Conservation (phyloP, 768 basidiomycete genomes). For the Vishniacozyma victoriae region DNA sequence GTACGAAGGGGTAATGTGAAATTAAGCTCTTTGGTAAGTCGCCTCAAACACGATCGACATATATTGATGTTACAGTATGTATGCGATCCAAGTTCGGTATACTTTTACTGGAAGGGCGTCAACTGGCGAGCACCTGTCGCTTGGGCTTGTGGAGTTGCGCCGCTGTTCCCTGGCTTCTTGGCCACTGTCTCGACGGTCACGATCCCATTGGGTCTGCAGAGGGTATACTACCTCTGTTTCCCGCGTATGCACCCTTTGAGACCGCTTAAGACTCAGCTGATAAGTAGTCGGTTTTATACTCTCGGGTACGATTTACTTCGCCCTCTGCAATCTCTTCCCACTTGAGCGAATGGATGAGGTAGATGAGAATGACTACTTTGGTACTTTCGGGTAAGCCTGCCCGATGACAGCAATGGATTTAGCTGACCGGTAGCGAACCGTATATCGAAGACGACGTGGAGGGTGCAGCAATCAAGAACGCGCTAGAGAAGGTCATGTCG, state of each 20-base stretch:
- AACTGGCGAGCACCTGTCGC: conserved; percentile 29
- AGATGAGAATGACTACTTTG: conserved; percentile 30
- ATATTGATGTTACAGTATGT: conserved; percentile 13
- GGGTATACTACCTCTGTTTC: conserved; percentile 16
- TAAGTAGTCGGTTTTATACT: conserved; percentile 19
- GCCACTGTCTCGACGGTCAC: conserved; percentile 11
- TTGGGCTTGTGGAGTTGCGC: conserved; percentile 25
- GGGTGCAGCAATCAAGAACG: too few relatives aligned
- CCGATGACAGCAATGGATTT: too few relatives aligned
- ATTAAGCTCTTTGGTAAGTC: conserved; percentile 9
- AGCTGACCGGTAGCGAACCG: too few relatives aligned
- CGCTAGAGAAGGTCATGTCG: too few relatives aligned
- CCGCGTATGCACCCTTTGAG: conserved; percentile 6
- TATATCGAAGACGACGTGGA: too few relatives aligned
- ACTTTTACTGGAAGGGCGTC: conserved; percentile 21
- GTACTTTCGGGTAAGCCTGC: conserved; percentile 30
- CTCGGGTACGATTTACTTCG: conserved; percentile 16
- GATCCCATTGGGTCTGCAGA: conserved; percentile 4
- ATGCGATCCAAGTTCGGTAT: conserved; percentile 10
- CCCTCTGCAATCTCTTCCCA: conserved; percentile 24
- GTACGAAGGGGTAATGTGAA: conserved; percentile 20
- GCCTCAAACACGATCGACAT: background rate
- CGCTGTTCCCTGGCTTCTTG: conserved; percentile 36
- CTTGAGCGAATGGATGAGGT: conserved; percentile 17
- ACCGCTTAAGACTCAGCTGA: background rate